phyloP scores from a whole-genome alignment of 495 filamentous ascomycete species.

The Aspergillus mulundensis region DNA sequence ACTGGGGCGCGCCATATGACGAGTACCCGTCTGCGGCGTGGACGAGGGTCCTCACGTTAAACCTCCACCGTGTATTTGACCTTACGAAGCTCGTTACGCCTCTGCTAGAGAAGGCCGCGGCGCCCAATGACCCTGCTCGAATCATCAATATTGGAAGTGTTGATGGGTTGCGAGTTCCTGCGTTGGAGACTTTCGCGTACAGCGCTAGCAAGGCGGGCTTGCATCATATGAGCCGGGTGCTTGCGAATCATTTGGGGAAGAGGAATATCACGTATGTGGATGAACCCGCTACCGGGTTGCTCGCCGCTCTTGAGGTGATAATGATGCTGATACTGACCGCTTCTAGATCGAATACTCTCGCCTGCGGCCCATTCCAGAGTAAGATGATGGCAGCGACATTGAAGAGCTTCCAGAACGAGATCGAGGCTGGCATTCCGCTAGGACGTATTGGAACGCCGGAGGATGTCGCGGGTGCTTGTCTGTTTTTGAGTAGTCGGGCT shows the following conservation, averaged over 20 bases:
- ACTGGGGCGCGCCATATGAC: constrained; percentile 64
- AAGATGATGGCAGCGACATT: constrained; percentile 81
- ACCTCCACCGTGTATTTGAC: constrained; percentile 76
- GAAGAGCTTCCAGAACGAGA: constrained; percentile 54
- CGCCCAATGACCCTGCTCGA: constrained; percentile 50
- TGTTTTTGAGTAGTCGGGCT: constrained; percentile 68
- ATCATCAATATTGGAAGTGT: constrained; percentile 74
- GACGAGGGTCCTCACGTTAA: constrained; percentile 71
- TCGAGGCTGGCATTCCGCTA: constrained; percentile 63
- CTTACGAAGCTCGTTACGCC: constrained; percentile 71
- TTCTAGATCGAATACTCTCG: constrained; percentile 58
- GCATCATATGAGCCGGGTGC: constrained; percentile 66
- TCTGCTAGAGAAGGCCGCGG: constrained; percentile 55
- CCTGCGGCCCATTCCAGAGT: constrained; percentile 75
- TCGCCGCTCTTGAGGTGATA: neutral
- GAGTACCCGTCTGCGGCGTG: constrained; percentile 66
- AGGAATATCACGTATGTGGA: constrained; percentile 60
- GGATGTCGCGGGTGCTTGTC: constrained; percentile 72
- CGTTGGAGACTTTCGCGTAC: constrained; percentile 74
- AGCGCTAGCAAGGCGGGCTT: constrained; percentile 70
- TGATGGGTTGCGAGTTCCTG: constrained; percentile 62
- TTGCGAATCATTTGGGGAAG: constrained; percentile 66
- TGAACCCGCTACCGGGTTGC: neutral
- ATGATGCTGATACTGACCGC: constrained; percentile 7
- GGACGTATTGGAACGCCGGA: constrained; percentile 64